Evolutionary conservation across 1,284 basidiomycete species (phyloP), one percentile per base, ranked within the genome.

Genomic region (Meripilus lineatus): DNA sequence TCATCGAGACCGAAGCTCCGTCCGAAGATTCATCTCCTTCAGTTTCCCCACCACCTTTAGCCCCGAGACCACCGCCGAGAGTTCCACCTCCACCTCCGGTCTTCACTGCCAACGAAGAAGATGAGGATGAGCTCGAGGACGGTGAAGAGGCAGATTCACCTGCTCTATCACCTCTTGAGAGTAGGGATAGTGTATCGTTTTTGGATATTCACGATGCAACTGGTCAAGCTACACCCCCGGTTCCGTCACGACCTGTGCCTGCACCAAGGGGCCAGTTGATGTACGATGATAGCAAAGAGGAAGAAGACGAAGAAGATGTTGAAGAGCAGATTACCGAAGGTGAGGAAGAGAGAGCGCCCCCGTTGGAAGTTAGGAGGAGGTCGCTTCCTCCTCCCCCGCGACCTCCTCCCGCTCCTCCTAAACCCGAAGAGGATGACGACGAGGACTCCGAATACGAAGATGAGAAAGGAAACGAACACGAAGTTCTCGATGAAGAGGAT

Each of bases 401-500:
- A 26, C 42, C 48, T 20, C 48, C 41, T 44, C 14, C 44, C 39
- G 10, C 20, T 32, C 25, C 13, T 23, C 15, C 30, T n/a, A 44
- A 24, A 26, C 38, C n/a, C n/a, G n/a, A n/a, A n/a, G 46, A 28
- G 46, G 47, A n/a, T 37, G 36, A 38, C 51, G n/a, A 36, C 44
- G 3, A n/a, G 44, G 37, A 21, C 35, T 44, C 15, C 41, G 41
- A 23, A 20, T 15, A 23, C 37, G 37, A 24, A 38, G 37, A 38
- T 52, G 49, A 41, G 40, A 33, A 38, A 10, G 32, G 23, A 10
- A 17, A 28, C 8, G 62, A 61, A 37, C 54, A 61, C 21, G 79
- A 81, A 48, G 54, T 81, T 17, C 55, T 82, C 35, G 71, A 77
- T 55, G 81, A 84, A 24, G 71, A 73, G 26, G 77, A 81, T 56